These are phyloP conservation scores for Tetraselmis striata DNA, from an alignment of 139 green algal genomes.

Conservation along the genomic window DNA sequence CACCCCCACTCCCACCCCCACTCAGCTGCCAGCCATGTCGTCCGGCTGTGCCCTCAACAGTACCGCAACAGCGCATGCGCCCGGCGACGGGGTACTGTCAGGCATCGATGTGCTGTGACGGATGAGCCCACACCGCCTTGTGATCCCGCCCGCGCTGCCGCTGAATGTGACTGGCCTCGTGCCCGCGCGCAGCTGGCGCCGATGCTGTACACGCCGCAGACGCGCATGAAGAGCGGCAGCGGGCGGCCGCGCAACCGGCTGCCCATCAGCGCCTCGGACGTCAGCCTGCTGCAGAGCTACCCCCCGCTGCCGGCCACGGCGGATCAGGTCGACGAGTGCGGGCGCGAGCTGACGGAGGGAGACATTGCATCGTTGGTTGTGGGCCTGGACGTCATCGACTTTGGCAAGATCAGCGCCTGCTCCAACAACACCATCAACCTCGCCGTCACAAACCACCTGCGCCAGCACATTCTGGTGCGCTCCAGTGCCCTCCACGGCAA, in stretches of 20 bases:
- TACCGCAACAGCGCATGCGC: too few relatives aligned
- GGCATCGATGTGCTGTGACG: too few relatives aligned
- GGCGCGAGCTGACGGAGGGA: background rate
- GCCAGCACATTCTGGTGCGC: constrained; percentile 46
- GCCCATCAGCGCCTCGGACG: background rate
- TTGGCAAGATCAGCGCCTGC: constrained; percentile 20
- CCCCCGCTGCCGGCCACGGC: background rate
- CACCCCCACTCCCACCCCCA: too few relatives aligned
- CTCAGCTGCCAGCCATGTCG: too few relatives aligned
- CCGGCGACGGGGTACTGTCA: too few relatives aligned
- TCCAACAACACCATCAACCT: constrained; percentile 33
- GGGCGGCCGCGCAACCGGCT: background rate
- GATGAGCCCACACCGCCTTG: too few relatives aligned
- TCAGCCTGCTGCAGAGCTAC: background rate
- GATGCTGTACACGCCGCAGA: background rate
- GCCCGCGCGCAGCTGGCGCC: background rate
- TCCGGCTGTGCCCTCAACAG: too few relatives aligned
- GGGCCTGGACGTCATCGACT: constrained; percentile 22
- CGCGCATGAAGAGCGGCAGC: background rate
- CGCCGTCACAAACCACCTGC: constrained; percentile 53
- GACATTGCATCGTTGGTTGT: constrained; percentile 17
- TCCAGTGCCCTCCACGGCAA: constrained; percentile 29
- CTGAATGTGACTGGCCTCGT: too few relatives aligned
- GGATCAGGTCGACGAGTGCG: background rate
- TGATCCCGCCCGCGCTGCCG: too few relatives aligned